Evolutionary conservation across 2,329 filamentous ascomycete species (phyloP), one percentile per base, ranked within the genome.

Genomic region (Biscogniauxia mediterranea): DNA sequence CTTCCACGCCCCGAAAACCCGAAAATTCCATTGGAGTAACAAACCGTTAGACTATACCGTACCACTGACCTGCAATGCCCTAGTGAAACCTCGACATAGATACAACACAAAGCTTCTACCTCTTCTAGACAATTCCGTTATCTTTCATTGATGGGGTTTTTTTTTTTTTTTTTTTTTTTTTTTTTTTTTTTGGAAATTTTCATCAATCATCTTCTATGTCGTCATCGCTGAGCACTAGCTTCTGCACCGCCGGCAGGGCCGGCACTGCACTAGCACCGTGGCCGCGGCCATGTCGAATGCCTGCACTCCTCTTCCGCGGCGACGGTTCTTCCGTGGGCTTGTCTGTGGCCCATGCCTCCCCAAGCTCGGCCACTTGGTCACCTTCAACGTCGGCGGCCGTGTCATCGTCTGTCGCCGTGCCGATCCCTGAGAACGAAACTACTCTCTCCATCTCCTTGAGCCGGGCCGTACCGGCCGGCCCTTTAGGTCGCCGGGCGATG

Each of bases 201-300:
- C 50, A 59, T 71, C 68, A 80, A 66, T 84, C 79, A 69, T 93
- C 91, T 74, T 93, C 90, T 72, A 95, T 94, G 78, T 95, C 91
- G 76, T 95, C 91, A 70, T 95, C 91, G 68, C 88, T 92, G 50
- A 94, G 77, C 52, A 92, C 85, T 65, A 93, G 76, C 69, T 89
- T 90, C 73, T 88, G 85, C 63, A 87, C 83, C 51, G 81, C 78
- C 64, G 83, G 71, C 26, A 69, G 63, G 57, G 70, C 57, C 55
- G 65, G 60, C 59, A 64, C 58, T 57, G 66, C 52, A 52, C 62
- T 66, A 64, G 71, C 66, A 61, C 66, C 56, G 67, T 56, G 75
- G 63, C 64, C 75, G 73, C 64, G 80, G 77, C 76, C 74, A 17
- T 71, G 57, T 3, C 61, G 64, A 13, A 75, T 64, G 49, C 58